Conservation (phyloP, 352 stramenopile species). For the Thalassiosira ordinaria region DNA sequence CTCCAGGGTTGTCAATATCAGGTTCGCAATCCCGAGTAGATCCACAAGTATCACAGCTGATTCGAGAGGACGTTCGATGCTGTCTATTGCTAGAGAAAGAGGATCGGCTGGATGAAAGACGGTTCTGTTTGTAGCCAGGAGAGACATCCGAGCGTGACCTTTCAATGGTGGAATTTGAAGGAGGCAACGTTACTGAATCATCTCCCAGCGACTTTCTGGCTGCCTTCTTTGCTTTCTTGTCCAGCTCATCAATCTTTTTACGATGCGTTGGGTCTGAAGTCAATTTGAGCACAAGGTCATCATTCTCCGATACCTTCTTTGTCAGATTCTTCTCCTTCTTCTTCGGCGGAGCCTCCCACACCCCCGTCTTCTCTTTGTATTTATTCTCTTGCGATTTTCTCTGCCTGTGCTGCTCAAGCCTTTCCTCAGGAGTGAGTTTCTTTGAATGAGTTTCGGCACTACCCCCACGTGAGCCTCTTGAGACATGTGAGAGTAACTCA, state of each 20-base stretch:
- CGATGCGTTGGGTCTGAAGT: conserved; percentile 50
- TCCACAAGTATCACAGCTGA: conserved; percentile 61
- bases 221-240: conserved; percentile 40
- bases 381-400: conserved; percentile 65
- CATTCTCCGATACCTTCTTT: conserved; percentile 58
- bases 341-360: conserved; percentile 53
- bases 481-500: conserved; percentile 28
- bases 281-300: conserved; percentile 65
- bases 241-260: conserved; percentile 49
- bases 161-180: not conserved
- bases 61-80: conserved; percentile 1
- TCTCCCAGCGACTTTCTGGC: conserved; percentile 29
- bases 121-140: conserved; percentile 7
- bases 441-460: conserved; percentile 39
- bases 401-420: conserved; percentile 59
- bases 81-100: conserved; percentile 13
- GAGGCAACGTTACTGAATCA: no score
- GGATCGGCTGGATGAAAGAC: conserved; percentile 2
- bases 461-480: conserved; percentile 28
- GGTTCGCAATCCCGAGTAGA: conserved; percentile 60
- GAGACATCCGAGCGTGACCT: conserved; percentile 11
- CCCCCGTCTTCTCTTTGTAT: conserved; percentile 62
- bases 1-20: conserved; percentile 67
- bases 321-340: conserved; percentile 42
- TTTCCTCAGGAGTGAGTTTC: conserved; percentile 62